Evolutionary conservation across 345 rosid genomes (phyloP), one percentile per base, ranked within the genome.

Genomic region (Populus pruinosa): DNA sequence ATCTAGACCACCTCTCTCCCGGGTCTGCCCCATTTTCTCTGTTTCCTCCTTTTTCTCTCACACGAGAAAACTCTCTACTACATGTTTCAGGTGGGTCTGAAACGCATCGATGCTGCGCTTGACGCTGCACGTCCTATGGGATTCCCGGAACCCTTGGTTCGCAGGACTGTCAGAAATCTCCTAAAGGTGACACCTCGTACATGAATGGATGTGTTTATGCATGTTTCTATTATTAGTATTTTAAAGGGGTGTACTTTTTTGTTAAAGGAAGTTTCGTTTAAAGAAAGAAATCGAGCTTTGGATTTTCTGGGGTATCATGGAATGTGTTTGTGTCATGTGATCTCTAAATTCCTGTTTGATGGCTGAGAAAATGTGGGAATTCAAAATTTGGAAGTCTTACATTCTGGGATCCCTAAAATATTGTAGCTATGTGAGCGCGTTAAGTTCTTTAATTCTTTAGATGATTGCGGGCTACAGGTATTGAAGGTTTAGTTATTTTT

Each of bases 61-160:
- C 43, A 68, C 69, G 72, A 69, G 64, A 43, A 50, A 17, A 38
- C 61, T 49, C 35, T 47, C 43, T 39, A 1, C 43, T 39, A 47
- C 5, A 11, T 25, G n/a, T 80, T 39, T 23, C 71, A 67, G 82
- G 75, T 68, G 67, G 88, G 87, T 35, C 14, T 77, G 73, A 84
- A 9, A 65, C 82, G 88, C 21, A 81, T 61, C 56, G 87, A 85
- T 74, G 90, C 88, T 43, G 88, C 90, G n/a, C 74, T 85, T 41
- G 87, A 85, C 7, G 82, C 86, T 17, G 76, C 83, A 69, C 75
- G 43, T n/a, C 64, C 23, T 2, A 61, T 56, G 73, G 88, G 88
- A 5, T 86, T 85, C 72, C 13, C 72, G 7, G 61, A 67, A 23
- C 62, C 71, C 27, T 23, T 82, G 29, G 72, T 87, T 67, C 81